phyloP scores from a whole-genome alignment of 1,139 yeast genomes.

The Blastobotrys indianensis region DNA sequence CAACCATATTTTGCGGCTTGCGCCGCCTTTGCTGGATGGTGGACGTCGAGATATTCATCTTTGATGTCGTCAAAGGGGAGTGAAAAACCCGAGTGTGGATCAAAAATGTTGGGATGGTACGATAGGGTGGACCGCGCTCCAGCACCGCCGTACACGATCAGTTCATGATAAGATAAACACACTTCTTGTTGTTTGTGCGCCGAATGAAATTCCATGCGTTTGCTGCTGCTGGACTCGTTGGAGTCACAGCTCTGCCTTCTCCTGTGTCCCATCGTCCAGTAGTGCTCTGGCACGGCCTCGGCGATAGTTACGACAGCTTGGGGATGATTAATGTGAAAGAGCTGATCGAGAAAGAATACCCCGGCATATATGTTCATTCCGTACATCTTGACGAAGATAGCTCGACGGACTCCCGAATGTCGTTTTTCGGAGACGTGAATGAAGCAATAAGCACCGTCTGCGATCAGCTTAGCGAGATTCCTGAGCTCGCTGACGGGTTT shows the following conservation, averaged over 20 bases:
- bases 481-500: slow-evolving; percentile 50
- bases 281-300: slow-evolving; percentile 82
- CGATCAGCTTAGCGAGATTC: slow-evolving; percentile 36
- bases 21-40: slow-evolving; percentile 79
- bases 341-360: slow-evolving; percentile 42
- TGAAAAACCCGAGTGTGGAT: too few relatives aligned
- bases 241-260: not conserved
- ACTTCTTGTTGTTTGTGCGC: too few relatives aligned
- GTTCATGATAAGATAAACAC: too few relatives aligned
- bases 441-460: slow-evolving; percentile 41
- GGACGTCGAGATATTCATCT: slow-evolving; percentile 84
- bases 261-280: slow-evolving; percentile 39
- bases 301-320: slow-evolving; percentile 63
- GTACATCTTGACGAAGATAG: slow-evolving; percentile 48
- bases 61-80: too few relatives aligned
- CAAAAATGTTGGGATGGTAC: too few relatives aligned
- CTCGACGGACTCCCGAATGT: slow-evolving; percentile 46
- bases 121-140: too few relatives aligned
- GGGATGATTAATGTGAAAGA: slow-evolving; percentile 49
- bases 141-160: too few relatives aligned
- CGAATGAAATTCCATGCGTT: too few relatives aligned
- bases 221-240: too few relatives aligned
- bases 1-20: slow-evolving; percentile 49
- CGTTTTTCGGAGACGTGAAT: slow-evolving; percentile 58
- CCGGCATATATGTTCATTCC: slow-evolving; percentile 50